These are phyloP conservation scores for Suillus lakei DNA, from an alignment of 768 basidiomycete genomes.

Conservation along the genomic window DNA sequence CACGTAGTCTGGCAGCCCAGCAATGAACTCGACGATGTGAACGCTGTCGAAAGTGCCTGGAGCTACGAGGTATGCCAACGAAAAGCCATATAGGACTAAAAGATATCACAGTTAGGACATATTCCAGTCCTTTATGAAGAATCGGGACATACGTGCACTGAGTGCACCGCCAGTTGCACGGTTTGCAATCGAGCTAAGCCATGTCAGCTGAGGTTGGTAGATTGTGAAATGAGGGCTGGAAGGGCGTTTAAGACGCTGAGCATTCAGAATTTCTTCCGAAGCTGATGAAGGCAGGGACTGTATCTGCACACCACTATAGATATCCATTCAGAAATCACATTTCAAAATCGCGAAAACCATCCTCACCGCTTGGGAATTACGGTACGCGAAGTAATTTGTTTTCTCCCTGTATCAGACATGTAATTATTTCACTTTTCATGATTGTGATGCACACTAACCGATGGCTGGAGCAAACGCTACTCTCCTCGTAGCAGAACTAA, in stretches of 20 bases:
- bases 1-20: constrained; percentile 72
- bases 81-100: constrained; percentile 86
- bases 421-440: constrained; percentile 9
- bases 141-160: constrained; percentile 64
- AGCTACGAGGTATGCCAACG: constrained; percentile 83
- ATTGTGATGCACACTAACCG: constrained; percentile 25
- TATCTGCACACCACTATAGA: constrained; percentile 64
- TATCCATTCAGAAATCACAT: constrained; percentile 8
- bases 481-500: constrained; percentile 60
- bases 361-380: constrained; percentile 47
- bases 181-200: constrained; percentile 85
- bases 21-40: constrained; percentile 73
- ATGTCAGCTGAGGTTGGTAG: constrained; percentile 94
- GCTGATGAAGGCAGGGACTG: constrained; percentile 67
- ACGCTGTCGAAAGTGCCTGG: constrained; percentile 82
- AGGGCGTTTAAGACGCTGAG: constrained; percentile 87
- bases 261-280: constrained; percentile 72
- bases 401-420: constrained; percentile 30
- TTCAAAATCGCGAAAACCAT: constrained; percentile 11
- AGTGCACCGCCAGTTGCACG: constrained; percentile 85
- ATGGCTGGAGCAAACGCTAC: constrained; percentile 43
- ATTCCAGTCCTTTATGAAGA: background rate
- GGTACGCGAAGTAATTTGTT: constrained; percentile 39
- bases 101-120: constrained; percentile 7
- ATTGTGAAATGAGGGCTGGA: constrained; percentile 95